Percentiles rank a stretch among this genome's conserved stretches.
Evolutionary conservation across 805 yeast species (phyloP).

Genomic region (Diddensiella caesifluorescens): DNA sequence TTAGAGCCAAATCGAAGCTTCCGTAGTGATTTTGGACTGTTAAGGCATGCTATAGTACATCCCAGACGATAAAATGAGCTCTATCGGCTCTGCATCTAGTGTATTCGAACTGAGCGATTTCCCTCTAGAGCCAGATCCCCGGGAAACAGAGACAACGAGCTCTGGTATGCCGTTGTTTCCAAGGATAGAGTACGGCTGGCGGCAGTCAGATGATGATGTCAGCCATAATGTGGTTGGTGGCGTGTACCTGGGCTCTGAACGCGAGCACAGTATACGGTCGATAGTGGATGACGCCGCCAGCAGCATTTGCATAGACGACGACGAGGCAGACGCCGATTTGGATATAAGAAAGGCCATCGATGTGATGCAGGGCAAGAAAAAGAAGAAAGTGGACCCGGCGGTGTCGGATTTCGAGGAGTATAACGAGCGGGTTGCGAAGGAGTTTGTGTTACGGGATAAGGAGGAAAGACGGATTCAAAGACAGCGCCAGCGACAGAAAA

Average conservation of each 20-base stretch:
- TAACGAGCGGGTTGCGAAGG: constrained; percentile 26
- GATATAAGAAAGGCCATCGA: constrained; percentile 24
- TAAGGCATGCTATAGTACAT: too few relatives aligned
- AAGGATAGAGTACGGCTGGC: not conserved
- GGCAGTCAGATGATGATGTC: too few relatives aligned
- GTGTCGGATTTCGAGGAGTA: constrained; percentile 28
- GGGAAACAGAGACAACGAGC: too few relatives aligned
- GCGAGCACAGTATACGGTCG: not conserved
- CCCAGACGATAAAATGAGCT: too few relatives aligned
- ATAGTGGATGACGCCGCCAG: constrained; percentile 28
- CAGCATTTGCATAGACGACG: constrained; percentile 30
- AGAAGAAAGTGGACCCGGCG: constrained; percentile 4
- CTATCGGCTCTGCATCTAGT: too few relatives aligned
- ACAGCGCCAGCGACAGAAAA: constrained; percentile 9
- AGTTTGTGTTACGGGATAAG: constrained; percentile 20
- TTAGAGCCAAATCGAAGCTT: too few relatives aligned
- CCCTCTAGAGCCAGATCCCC: too few relatives aligned
- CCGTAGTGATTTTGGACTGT: too few relatives aligned
- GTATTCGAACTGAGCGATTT: too few relatives aligned
- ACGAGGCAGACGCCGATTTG: constrained; percentile 22
- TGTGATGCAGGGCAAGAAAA: constrained; percentile 14
- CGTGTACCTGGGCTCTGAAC: too few relatives aligned
- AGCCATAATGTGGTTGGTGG: too few relatives aligned
- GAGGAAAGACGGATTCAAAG: constrained; percentile 14
- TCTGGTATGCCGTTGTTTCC: constrained; percentile 1